Evolutionary conservation across 2,329 filamentous ascomycete species (phyloP).

Genomic region (Xylariomycetidae sp.): DNA sequence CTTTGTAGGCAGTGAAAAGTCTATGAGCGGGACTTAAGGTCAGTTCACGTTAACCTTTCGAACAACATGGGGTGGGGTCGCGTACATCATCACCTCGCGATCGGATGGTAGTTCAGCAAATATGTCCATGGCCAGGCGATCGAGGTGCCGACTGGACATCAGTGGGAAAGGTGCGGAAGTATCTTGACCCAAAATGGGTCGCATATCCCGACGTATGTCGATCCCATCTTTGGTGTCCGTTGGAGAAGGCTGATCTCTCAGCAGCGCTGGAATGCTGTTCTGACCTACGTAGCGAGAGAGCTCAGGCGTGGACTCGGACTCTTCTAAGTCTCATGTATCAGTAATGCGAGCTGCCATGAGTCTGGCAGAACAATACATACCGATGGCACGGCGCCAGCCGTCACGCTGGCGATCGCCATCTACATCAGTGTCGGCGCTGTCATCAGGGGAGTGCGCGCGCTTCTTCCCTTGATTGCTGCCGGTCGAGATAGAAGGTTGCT

Average conservation of each 20-base stretch:
- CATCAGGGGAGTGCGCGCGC: slow-evolving; percentile 38
- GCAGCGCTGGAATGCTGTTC: slow-evolving; percentile 61
- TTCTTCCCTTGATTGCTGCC: slow-evolving; percentile 30
- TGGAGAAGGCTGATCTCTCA: slow-evolving; percentile 54
- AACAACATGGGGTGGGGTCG: neutral
- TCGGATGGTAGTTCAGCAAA: slow-evolving; percentile 57
- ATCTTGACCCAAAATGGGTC: slow-evolving; percentile 59
- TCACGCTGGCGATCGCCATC: slow-evolving; percentile 29
- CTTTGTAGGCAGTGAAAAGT: slow-evolving; percentile 60
- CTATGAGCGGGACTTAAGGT: slow-evolving; percentile 27
- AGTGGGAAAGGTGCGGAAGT: slow-evolving; percentile 61
- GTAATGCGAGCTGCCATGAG: neutral
- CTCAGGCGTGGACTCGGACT: slow-evolving; percentile 45
- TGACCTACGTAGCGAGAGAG: slow-evolving; percentile 58
- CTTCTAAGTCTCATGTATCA: slow-evolving; percentile 29
- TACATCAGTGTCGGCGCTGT: slow-evolving; percentile 29
- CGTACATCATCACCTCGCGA: slow-evolving; percentile 59
- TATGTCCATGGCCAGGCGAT: slow-evolving; percentile 55
- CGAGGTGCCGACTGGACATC: slow-evolving; percentile 58
- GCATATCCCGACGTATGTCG: slow-evolving; percentile 59
- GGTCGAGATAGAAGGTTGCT: slow-evolving; percentile 26
- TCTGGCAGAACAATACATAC: slow-evolving; percentile 12
- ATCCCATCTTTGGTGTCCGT: slow-evolving; percentile 45
- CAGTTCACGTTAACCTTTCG: neutral
- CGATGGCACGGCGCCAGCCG: slow-evolving; percentile 26